Conservation (phyloP, 2,329 filamentous ascomycete species). For the Botrytis aclada region DNA sequence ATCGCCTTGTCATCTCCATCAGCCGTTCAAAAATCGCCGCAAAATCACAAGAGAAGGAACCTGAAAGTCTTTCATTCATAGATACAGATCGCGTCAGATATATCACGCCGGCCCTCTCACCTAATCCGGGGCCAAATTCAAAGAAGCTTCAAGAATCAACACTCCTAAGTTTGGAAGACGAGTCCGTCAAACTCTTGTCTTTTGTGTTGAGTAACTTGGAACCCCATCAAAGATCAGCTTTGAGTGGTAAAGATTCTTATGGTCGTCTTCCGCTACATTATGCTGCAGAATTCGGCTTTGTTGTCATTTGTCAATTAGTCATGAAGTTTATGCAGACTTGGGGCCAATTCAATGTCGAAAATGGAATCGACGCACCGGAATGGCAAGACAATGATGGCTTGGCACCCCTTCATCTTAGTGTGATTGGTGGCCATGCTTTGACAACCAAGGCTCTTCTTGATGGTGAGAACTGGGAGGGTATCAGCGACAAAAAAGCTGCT, state of each 20-base stretch:
- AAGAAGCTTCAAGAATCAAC: conserved; percentile 66
- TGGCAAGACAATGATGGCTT: conserved; percentile 95
- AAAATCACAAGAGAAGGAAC: conserved; percentile 30
- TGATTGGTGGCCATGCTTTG: conserved; percentile 83
- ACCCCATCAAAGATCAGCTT: conserved; percentile 62
- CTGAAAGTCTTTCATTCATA: conserved; percentile 42
- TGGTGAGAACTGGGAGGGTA: conserved; percentile 72
- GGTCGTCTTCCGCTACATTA: conserved; percentile 88
- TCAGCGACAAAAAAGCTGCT: conserved; percentile 57
- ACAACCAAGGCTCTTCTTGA: conserved; percentile 80
- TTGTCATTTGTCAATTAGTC: conserved; percentile 82
- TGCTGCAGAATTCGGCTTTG: conserved; percentile 90
- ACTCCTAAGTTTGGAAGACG: conserved; percentile 65
- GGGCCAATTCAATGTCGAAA: conserved; percentile 78
- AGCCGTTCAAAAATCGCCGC: conserved; percentile 65
- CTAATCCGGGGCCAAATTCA: conserved; percentile 57
- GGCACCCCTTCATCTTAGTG: conserved; percentile 86
- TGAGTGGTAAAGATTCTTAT: conserved; percentile 70
- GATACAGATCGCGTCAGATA: conserved; percentile 54
- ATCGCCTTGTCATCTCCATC: conserved; percentile 88
- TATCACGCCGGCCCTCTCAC: conserved; percentile 73
- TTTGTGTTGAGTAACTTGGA: conserved; percentile 66
- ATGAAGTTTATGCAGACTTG: conserved; percentile 87
- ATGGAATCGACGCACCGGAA: conserved; percentile 79
- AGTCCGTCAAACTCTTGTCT: conserved; percentile 66